phyloP scores from a whole-genome alignment of 2,329 filamentous ascomycete species.

The Stachybotrys chartarum region DNA sequence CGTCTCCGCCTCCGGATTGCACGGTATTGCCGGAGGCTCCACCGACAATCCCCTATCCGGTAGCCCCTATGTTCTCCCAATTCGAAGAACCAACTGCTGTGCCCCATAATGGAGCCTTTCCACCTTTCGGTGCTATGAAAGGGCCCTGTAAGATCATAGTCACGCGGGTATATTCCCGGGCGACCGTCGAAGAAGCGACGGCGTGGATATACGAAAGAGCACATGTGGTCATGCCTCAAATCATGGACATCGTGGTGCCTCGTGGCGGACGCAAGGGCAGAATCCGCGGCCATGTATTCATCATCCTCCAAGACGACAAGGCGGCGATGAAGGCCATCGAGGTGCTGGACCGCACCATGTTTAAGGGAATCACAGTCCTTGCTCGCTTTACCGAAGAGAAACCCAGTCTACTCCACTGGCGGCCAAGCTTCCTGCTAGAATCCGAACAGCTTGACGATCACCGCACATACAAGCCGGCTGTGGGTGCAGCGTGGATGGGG shows the following conservation, averaged over 20 bases:
- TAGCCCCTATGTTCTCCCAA: background rate
- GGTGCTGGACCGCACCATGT: conserved; percentile 16
- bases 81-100: background rate
- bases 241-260: conserved; percentile 18
- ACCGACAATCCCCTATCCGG: background rate
- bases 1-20: background rate
- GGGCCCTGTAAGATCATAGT: conserved; percentile 17
- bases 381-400: conserved; percentile 8
- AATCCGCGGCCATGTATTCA: conserved; percentile 17
- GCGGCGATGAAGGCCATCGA: conserved; percentile 15
- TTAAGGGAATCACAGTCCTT: conserved; percentile 14
- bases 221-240: conserved; percentile 9
- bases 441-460: background rate
- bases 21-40: background rate
- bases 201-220: conserved; percentile 19
- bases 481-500: background rate
- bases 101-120: background rate
- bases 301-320: conserved; percentile 12
- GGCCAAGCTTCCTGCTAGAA: background rate
- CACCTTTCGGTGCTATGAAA: background rate
- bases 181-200: conserved; percentile 13
- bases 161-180: conserved; percentile 15
- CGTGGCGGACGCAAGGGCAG: conserved; percentile 10
- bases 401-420: background rate
- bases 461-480: background rate